Evolutionary conservation across 768 basidiomycete species (phyloP).

Genomic region (Kwoniella dejecticola): DNA sequence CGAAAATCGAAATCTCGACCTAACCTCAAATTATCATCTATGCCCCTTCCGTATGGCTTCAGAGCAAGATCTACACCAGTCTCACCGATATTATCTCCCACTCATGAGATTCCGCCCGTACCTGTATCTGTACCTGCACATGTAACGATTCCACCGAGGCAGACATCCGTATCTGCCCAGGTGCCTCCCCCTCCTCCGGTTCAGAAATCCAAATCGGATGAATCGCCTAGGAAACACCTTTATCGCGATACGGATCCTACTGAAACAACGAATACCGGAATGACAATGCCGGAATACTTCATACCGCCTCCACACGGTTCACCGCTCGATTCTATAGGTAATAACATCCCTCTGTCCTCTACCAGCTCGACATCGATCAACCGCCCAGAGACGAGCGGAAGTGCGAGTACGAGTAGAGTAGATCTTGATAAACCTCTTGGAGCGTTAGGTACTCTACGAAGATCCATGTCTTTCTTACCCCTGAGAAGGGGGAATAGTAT

Average conservation of each 20-base stretch:
- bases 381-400: background rate
- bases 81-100: constrained; percentile 25
- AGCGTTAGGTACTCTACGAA: constrained; percentile 21
- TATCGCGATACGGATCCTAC: background rate
- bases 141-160: too few species aligned
- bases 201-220: constrained; percentile 12
- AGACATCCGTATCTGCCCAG: too few species aligned
- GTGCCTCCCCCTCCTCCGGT: constrained; percentile 1
- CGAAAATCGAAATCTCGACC: background rate
- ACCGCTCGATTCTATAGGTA: constrained; percentile 2
- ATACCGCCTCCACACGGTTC: constrained; percentile 23
- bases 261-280: too few species aligned
- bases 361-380: background rate
- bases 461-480: constrained; percentile 24
- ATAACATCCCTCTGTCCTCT: background rate
- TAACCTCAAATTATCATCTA: constrained; percentile 2
- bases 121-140: background rate
- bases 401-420: background rate
- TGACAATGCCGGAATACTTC: constrained; percentile 11
- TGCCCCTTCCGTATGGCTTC: background rate
- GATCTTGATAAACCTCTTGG: constrained; percentile 8
- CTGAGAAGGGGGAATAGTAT: constrained; percentile 9
- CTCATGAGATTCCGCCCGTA: constrained; percentile 1
- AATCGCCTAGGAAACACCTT: constrained; percentile 3
- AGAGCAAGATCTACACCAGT: constrained; percentile 18